Base-by-base conservation (phyloP, 805 yeast genomes). In the Lipomyces spencermartinsiae region DNA sequence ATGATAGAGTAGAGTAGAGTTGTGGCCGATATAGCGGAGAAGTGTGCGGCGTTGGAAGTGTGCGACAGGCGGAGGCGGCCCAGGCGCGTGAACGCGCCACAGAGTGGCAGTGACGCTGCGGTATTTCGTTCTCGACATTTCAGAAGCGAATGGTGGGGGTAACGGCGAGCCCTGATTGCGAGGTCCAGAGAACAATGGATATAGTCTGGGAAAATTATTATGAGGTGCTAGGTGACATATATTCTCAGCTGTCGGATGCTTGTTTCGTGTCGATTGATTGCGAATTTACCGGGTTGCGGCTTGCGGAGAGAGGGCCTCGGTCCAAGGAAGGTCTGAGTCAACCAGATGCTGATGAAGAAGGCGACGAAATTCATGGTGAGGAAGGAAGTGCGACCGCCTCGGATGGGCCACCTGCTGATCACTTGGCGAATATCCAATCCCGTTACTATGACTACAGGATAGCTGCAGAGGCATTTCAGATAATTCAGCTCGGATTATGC, bases 261-360 rank as follows among this genome's bases (percentile, higher is more conserved):
- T 12, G 29, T 16, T 53, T 53, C 56, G 56, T 53, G 7, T 22
- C 56, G 16, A 22, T 53, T 12, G 56, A 53, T 29, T 53, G 56
- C 56, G 56, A 53, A 29, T 25, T 53, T 22, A 25, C 56, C 22
- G 56, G 56, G 16, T 29, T 53, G 33, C 29, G 56, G n/a, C 56
- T 53, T 12, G 56, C 56, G 10, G 56, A 53, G 29, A 53, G 19
- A 14, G 8, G 16, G 16, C 7, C 31, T 14, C 8, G 25, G 19
- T 3, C 49, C 14, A 7, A 43, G 19, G 19, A 8, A 43, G 7
- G 6, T 29, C 33, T 29, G 56, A 25, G 14, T 4, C 29, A 9
- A 25, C 29, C 56, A 12, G 56, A 22, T 9, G 8, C 56, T 53
- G 56, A 9, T 9, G 56, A 19, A 16, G 33, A 53, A 22, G 56